These are phyloP conservation scores for Leccinum boreale DNA, from an alignment of 768 basidiomycete species.

Conservation along the genomic window DNA sequence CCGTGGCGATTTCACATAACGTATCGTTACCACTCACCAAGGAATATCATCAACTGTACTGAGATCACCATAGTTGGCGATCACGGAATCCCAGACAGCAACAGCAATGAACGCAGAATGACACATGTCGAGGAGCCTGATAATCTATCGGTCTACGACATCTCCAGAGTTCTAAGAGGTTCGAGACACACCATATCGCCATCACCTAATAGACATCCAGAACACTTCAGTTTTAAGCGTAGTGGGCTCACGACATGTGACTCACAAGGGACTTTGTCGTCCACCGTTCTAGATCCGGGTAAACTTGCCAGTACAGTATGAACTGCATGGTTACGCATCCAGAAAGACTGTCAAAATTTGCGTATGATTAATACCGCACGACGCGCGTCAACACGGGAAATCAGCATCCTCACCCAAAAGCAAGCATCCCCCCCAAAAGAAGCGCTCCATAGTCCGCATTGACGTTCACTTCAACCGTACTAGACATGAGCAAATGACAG, in stretches of 20 bases:
- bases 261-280: conserved; percentile 19
- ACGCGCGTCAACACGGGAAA: not conserved
- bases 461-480: not conserved
- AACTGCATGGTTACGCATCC: conserved; percentile 27
- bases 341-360: conserved; percentile 15
- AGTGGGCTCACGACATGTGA: not conserved
- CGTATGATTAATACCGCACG: not conserved
- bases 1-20: not conserved
- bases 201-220: conserved; percentile 15
- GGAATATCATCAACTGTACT: conserved; percentile 10
- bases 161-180: not conserved
- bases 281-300: conserved; percentile 14
- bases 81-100: conserved; percentile 25
- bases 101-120: conserved; percentile 22
- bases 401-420: conserved; percentile 14
- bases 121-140: conserved; percentile 24
- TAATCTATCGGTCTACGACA: not conserved
- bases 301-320: conserved; percentile 22
- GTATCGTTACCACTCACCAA: conserved; percentile 13
- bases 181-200: conserved; percentile 16
- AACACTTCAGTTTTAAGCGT: not conserved
- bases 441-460: conserved; percentile 17
- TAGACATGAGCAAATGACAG: conserved; percentile 2
- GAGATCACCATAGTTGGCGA: conserved; percentile 18
- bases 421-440: conserved; percentile 21